Evolutionary conservation across 495 filamentous ascomycete species (phyloP), one percentile per base, ranked within the genome.

Genomic region (Aspergillus ellipticus): DNA sequence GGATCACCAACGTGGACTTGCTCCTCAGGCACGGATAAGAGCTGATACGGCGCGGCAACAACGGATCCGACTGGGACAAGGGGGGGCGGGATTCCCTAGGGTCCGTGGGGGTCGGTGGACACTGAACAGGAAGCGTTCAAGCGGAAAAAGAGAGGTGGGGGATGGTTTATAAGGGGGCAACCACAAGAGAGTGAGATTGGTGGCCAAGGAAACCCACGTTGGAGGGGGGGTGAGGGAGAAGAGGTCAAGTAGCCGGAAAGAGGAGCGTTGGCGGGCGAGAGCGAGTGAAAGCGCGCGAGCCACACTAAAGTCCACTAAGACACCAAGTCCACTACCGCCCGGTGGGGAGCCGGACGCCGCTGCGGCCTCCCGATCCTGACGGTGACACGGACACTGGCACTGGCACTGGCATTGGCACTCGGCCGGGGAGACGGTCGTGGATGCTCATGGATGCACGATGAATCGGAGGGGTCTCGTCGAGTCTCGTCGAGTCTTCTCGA

Each of bases 161-260:
- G 29, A 37, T 41, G 19, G 16, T 55, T 59, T 54, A 21, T 62
- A 59, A 62, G 57, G 57, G 59, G 57, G 56, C 66, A 46, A 31
- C 51, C 37, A 28, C 31, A 39, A 54, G 52, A 52, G 51, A 62
- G 21, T 55, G 56, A 54, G 49, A 52, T 39, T 39, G 35, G 51
- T 33, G 50, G 15, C 43, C 56, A 41, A 54, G 55, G 56, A 48
- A 49, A 58, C 45, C 33, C 42, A 57, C 51, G 26, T 55, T 54
- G 53, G 58, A 22, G 22, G 39, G 49, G 47, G 53, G 26, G 24
- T 33, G 47, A 41, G 39, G 11, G 45, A 53, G 43, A 57, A 51
- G 61, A 55, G 51, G 57, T 63, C 54, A 59, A 59, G 56, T 56
- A 53, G 56, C 54, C 35, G 35, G 35, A 56, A 53, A 53, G 50